A percentile compares a stretch with the other conserved stretches of the same genome.
phyloP scores from a whole-genome alignment of 306 rosid genomes.

The Senna tora region DNA sequence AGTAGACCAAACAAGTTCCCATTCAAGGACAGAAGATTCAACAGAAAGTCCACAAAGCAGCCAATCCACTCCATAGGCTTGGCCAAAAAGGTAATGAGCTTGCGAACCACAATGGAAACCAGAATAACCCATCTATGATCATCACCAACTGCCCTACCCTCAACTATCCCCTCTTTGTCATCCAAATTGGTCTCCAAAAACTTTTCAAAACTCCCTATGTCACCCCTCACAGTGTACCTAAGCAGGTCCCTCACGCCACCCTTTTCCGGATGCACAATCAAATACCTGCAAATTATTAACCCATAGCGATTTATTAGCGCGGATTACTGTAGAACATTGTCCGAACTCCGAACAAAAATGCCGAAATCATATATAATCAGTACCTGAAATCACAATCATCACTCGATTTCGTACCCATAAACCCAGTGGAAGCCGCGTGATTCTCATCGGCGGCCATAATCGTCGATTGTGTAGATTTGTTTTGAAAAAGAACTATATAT shows the following conservation, averaged over 20 bases:
- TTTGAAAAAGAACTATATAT: neutral
- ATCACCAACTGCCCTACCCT: slow-evolving; percentile 33
- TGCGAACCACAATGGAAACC: slow-evolving; percentile 60
- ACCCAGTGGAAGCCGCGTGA: neutral
- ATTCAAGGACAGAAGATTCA: slow-evolving; percentile 71
- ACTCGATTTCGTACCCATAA: neutral
- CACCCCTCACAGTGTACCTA: slow-evolving; percentile 39
- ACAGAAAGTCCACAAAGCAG: slow-evolving; percentile 58
- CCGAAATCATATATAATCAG: neutral
- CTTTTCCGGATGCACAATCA: slow-evolving; percentile 65
- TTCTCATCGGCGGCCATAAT: slow-evolving; percentile 13
- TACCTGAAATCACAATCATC: slow-evolving; percentile 35
- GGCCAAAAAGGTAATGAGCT: slow-evolving; percentile 51
- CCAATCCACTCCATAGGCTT: slow-evolving; percentile 75
- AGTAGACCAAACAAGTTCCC: slow-evolving; percentile 54
- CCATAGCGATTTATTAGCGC: neutral
- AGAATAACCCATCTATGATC: slow-evolving; percentile 61
- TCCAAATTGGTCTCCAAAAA: slow-evolving; percentile 50
- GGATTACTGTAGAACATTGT: too few species aligned
- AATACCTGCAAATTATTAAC: slow-evolving; percentile 36
- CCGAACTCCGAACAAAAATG: too few species aligned
- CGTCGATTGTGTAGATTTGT: slow-evolving; percentile 12
- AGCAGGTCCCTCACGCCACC: slow-evolving; percentile 56
- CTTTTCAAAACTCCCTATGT: slow-evolving; percentile 35
- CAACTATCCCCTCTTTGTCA: neutral